Conservation (phyloP, 345 rosid species). For the Citrus glauca region DNA sequence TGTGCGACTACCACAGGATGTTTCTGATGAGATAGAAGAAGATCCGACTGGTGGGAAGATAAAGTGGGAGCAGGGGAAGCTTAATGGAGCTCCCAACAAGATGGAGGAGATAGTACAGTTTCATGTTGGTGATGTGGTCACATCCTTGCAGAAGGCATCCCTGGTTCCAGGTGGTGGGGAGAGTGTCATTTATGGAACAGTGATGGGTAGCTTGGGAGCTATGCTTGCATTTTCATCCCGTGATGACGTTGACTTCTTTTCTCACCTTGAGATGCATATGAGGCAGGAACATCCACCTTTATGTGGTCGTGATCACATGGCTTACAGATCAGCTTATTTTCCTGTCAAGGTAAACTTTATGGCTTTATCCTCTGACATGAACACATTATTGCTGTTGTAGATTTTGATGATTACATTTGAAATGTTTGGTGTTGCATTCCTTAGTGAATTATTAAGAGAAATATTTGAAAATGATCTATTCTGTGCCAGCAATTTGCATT, state of each 20-base stretch:
- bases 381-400: background rate
- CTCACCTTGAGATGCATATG: conserved; percentile 97
- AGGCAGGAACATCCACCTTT: conserved; percentile 98
- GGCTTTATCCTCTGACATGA: background rate
- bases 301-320: conserved; percentile 87
- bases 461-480: background rate
- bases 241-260: conserved; percentile 95
- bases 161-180: conserved; percentile 95
- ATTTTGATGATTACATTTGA: background rate
- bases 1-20: conserved; percentile 85
- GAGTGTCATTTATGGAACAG: conserved; percentile 83
- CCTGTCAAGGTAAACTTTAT: conserved; percentile 73
- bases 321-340: conserved; percentile 91
- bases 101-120: conserved; percentile 94
- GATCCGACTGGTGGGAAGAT: conserved; percentile 98
- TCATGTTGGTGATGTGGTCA: conserved; percentile 83
- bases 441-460: background rate
- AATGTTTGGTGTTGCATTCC: background rate
- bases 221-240: conserved; percentile 88
- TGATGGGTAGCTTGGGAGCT: conserved; percentile 94
- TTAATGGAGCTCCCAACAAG: conserved; percentile 96
- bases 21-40: conserved; percentile 95
- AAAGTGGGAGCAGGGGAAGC: conserved; percentile 98
- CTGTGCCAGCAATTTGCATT: background rate
- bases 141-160: conserved; percentile 85